These are phyloP conservation scores for Umbellularia californica DNA, from an alignment of 164 flowering plant species.

Conservation along the genomic window DNA sequence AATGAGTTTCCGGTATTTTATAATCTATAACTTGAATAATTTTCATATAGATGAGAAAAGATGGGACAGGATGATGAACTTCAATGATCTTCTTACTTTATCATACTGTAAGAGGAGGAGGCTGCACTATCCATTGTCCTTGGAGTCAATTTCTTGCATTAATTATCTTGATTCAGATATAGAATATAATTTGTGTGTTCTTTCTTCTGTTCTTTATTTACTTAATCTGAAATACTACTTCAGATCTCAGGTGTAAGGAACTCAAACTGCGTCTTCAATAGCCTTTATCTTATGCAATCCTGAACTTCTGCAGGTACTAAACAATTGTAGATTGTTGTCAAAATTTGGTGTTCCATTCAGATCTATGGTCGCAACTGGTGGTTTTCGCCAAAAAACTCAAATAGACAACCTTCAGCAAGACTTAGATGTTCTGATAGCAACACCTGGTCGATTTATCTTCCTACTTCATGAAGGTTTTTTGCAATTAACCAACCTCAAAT, in stretches of 20 bases:
- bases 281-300: neutral
- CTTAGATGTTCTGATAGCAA: slow-evolving; percentile 83
- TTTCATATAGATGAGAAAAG: too few relatives aligned
- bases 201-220: neutral
- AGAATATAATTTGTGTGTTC: neutral
- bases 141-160: neutral
- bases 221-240: neutral
- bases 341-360: slow-evolving; percentile 86
- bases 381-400: slow-evolving; percentile 85
- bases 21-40: too few relatives aligned
- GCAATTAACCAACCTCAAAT: slow-evolving; percentile 63
- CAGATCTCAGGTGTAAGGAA: neutral
- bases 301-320: slow-evolving; percentile 61
- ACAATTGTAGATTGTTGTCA: slow-evolving; percentile 72
- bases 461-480: slow-evolving; percentile 77
- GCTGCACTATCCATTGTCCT: too few relatives aligned
- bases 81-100: too few relatives aligned
- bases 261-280: neutral
- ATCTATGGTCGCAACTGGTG: slow-evolving; percentile 96
- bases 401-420: slow-evolving; percentile 70
- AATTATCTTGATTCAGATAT: neutral
- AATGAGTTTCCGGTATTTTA: too few relatives aligned
- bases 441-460: slow-evolving; percentile 88
- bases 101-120: too few relatives aligned
- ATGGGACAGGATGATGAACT: too few relatives aligned